These are phyloP conservation scores for Sclerotinia sclerotiorum DNA, from an alignment of 2,329 filamentous ascomycete species.

Conservation along the genomic window DNA sequence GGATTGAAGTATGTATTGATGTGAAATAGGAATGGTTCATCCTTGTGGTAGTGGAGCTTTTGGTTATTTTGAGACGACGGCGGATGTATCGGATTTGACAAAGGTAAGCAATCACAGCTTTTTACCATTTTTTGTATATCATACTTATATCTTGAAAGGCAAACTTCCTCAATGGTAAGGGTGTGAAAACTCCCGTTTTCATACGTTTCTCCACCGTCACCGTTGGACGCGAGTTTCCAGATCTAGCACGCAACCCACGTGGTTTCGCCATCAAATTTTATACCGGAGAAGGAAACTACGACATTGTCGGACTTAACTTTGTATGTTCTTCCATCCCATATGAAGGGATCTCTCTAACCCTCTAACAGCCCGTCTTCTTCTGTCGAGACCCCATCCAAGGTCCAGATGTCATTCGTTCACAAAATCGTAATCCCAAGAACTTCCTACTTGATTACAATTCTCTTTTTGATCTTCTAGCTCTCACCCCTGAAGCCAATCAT, in stretches of 20 bases:
- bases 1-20: neutral
- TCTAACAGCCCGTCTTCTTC: conserved; percentile 62
- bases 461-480: conserved; percentile 24
- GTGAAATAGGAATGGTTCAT: conserved; percentile 53
- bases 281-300: conserved; percentile 52
- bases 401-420: conserved; percentile 69
- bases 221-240: conserved; percentile 46
- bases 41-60: conserved; percentile 50
- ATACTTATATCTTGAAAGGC: neutral
- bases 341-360: neutral
- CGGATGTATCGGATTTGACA: conserved; percentile 44
- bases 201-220: conserved; percentile 58
- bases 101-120: neutral
- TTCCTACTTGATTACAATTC: conserved; percentile 38
- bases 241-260: conserved; percentile 47
- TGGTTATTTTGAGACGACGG: conserved; percentile 28
- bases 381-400: conserved; percentile 69
- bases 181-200: conserved; percentile 64
- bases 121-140: neutral
- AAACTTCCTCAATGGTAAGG: conserved; percentile 54
- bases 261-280: conserved; percentile 52
- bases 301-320: conserved; percentile 30
- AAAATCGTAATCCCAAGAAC: conserved; percentile 63
- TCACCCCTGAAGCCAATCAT: conserved; percentile 55
- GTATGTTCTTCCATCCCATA: neutral